phyloP scores from a whole-genome alignment of 345 rosid species.

The Draba incana region DNA sequence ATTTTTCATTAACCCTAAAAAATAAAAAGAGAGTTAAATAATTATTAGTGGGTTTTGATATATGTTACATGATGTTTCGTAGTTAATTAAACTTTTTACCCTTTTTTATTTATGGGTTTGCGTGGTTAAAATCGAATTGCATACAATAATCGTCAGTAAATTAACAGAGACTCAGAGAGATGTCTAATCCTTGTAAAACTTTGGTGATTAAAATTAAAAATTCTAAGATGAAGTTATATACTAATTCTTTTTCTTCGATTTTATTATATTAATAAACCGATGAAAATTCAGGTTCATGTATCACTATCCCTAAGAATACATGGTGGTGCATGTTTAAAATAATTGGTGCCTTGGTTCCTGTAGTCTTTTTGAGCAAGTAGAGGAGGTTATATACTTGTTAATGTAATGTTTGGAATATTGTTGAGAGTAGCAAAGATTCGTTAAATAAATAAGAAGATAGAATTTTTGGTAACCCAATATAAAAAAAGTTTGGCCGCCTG shows the following conservation, averaged over 20 bases:
- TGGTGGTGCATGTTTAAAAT: not conserved
- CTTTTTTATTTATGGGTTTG: not conserved
- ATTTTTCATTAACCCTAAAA: no score
- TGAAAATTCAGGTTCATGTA: not conserved
- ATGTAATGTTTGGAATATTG: slow-evolving; percentile 1
- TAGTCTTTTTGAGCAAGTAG: slow-evolving; percentile 1
- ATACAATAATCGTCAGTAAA: not conserved
- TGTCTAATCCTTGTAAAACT: not conserved
- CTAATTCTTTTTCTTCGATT: not conserved
- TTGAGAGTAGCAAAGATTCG: not conserved
- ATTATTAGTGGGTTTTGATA: no score
- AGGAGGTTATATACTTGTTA: slow-evolving; percentile 1
- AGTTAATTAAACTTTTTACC: not conserved
- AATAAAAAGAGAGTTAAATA: no score
- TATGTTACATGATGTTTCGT: no score
- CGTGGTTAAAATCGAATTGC: not conserved
- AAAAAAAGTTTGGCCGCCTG: no score
- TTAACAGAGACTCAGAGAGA: slow-evolving; percentile 12
- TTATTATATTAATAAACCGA: not conserved
- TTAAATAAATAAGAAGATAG: not conserved
- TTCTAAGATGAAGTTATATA: not conserved
- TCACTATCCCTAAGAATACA: not conserved
- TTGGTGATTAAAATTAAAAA: not conserved
- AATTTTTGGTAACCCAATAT: no score
- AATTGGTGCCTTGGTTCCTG: slow-evolving; percentile 1